Conservation (phyloP, 805 yeast species). For the Saturnispora sanitii region DNA sequence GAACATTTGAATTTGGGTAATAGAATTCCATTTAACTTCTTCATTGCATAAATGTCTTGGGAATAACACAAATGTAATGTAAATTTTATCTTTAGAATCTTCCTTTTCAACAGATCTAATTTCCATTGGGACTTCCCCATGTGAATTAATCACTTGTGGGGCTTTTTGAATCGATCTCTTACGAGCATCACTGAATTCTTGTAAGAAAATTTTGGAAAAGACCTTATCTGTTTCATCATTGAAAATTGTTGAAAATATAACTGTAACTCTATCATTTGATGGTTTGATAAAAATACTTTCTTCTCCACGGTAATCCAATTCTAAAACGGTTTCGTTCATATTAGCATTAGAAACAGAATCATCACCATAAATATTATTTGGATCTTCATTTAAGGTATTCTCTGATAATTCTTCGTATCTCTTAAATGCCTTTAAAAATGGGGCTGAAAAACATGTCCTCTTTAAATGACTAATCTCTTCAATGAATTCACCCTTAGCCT, state of each 20-base stretch:
- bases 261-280: conserved; percentile 92
- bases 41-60: conserved; percentile 65
- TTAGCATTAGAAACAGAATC: conserved; percentile 25
- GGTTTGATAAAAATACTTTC: conserved; percentile 89
- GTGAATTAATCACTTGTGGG: conserved; percentile 92
- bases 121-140: conserved; percentile 89
- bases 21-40: conserved; percentile 67
- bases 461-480: conserved; percentile 65
- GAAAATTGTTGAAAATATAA: conserved; percentile 87
- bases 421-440: conserved; percentile 77
- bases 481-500: conserved; percentile 43
- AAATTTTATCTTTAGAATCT: conserved; percentile 29
- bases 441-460: conserved; percentile 84
- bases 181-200: conserved; percentile 94
- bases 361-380: conserved; percentile 34
- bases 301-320: conserved; percentile 81
- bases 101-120: conserved; percentile 37
- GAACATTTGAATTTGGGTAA: conserved; percentile 84
- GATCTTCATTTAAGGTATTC: conserved; percentile 28
- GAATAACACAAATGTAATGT: conserved; percentile 64
- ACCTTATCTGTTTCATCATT: conserved; percentile 94
- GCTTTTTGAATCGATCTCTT: conserved; percentile 94
- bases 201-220: conserved; percentile 80
- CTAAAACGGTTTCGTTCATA: conserved; percentile 48
- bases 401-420: conserved; percentile 58